These are phyloP conservation scores for Tulasnella sp. DNA, from an alignment of 768 basidiomycete genomes.

Conservation along the genomic window DNA sequence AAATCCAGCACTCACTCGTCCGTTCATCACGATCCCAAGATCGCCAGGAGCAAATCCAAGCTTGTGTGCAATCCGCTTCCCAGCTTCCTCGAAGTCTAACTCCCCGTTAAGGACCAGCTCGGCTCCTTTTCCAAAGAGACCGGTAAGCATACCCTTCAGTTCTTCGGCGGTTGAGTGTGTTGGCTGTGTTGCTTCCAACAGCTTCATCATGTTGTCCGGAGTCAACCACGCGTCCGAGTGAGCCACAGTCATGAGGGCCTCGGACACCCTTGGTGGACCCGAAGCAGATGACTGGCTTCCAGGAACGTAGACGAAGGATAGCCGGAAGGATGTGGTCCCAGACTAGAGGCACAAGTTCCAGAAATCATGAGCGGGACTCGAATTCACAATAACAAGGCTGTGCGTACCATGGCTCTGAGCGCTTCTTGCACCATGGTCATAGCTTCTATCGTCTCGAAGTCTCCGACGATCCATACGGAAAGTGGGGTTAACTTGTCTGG, in stretches of 20 bases:
- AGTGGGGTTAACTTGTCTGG: conserved; percentile 20
- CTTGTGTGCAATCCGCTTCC: conserved; percentile 38
- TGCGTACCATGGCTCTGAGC: conserved; percentile 49
- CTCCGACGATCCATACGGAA: conserved; percentile 54
- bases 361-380: conserved; percentile 8
- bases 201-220: background rate
- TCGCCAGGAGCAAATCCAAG: conserved; percentile 52
- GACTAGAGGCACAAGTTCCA: conserved; percentile 18
- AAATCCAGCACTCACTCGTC: conserved; percentile 48
- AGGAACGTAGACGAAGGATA: conserved; percentile 21
- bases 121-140: background rate
- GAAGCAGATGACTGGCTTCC: background rate
- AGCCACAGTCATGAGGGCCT: background rate
- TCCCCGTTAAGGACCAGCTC: background rate
- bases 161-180: too few relatives aligned
- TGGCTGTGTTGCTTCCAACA: background rate
- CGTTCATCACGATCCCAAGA: conserved; percentile 64
- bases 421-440: conserved; percentile 51
- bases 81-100: background rate
- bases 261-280: background rate
- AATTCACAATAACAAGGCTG: conserved; percentile 13
- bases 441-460: conserved; percentile 60
- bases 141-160: background rate
- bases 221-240: background rate
- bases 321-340: conserved; percentile 28